Conservation (phyloP, 208 protist species). For the Acanthamoeba sp. region DNA sequence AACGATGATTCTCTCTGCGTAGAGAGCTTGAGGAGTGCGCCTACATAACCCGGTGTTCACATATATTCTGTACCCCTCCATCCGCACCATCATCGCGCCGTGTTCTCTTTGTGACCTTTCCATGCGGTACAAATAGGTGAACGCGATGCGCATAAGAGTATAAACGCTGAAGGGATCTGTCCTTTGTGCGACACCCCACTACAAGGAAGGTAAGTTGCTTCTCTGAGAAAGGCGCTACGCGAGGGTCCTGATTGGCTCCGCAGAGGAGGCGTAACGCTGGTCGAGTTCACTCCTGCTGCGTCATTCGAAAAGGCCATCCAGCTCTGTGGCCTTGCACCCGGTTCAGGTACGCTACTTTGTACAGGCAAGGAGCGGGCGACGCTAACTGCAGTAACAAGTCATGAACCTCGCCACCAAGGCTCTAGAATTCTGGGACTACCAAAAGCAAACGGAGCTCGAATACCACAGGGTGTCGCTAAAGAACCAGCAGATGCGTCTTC, state of each 20-base stretch:
- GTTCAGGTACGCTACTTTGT: background rate
- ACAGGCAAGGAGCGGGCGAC: background rate
- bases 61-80: slow-evolving; percentile 58
- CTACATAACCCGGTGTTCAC: slow-evolving; percentile 70
- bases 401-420: slow-evolving; percentile 67
- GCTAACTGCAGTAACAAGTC: background rate
- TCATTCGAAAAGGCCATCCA: slow-evolving; percentile 69
- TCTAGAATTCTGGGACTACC: slow-evolving; percentile 74
- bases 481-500: background rate
- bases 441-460: slow-evolving; percentile 69
- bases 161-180: slow-evolving; percentile 13
- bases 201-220: background rate
- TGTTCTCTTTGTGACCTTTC: no score
- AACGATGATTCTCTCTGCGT: background rate
- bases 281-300: slow-evolving; percentile 48
- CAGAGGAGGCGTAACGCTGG: slow-evolving; percentile 47
- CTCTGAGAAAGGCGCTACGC: background rate
- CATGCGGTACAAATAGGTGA: no score
- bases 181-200: slow-evolving; percentile 64
- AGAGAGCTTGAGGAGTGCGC: slow-evolving; percentile 64
- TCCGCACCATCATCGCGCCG: background rate
- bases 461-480: slow-evolving; percentile 45
- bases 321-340: slow-evolving; percentile 55
- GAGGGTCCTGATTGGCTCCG: background rate
- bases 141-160: slow-evolving; percentile 48